phyloP scores from a whole-genome alignment of 2,329 filamentous ascomycete species.

The Parasarocladium wereldwijsianum region DNA sequence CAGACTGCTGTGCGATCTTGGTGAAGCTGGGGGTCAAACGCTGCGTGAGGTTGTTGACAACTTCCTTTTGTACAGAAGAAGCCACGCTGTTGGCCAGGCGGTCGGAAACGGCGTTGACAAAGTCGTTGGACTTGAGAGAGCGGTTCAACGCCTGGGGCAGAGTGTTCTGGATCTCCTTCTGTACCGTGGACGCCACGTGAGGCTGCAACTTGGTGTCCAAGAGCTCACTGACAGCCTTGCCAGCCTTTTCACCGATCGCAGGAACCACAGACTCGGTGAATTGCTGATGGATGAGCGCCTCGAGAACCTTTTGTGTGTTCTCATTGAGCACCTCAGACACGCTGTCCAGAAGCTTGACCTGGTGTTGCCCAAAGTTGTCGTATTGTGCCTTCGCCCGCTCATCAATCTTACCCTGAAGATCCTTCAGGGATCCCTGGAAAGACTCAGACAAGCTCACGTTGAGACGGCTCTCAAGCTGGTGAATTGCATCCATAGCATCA shows the following conservation, averaged over 20 bases:
- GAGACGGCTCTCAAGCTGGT: conserved; percentile 36
- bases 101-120: conserved; percentile 56
- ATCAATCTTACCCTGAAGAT: conserved; percentile 46
- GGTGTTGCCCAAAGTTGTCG: conserved; percentile 35
- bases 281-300: conserved; percentile 60
- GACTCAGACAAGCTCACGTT: conserved; percentile 29
- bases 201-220: conserved; percentile 53
- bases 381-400: conserved; percentile 47
- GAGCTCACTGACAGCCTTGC: conserved; percentile 55
- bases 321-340: conserved; percentile 46
- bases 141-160: conserved; percentile 47
- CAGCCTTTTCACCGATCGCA: conserved; percentile 51
- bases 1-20: conserved; percentile 47
- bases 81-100: conserved; percentile 53
- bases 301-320: conserved; percentile 56
- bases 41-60: conserved; percentile 44
- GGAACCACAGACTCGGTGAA: conserved; percentile 67
- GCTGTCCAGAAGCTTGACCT: conserved; percentile 39
- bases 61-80: conserved; percentile 53
- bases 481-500: conserved; percentile 40
- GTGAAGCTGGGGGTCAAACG: conserved; percentile 53
- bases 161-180: conserved; percentile 56
- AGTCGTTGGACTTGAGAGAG: conserved; percentile 53
- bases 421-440: conserved; percentile 43
- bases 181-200: conserved; percentile 49